phyloP scores from a whole-genome alignment of 495 filamentous ascomycete species.

The Poronia punctata region DNA sequence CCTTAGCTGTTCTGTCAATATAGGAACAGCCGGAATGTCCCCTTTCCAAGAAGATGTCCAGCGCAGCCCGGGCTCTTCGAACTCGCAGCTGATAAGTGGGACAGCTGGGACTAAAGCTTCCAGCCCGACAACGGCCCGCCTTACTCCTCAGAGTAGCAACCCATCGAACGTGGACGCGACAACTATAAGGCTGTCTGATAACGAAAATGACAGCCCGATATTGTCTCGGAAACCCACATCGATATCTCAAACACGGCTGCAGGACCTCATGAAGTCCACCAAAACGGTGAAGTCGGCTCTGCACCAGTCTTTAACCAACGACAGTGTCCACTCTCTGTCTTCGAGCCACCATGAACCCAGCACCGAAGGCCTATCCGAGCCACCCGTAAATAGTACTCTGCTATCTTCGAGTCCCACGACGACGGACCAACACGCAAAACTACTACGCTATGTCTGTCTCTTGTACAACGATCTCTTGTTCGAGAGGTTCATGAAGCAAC shows the following conservation, averaged over 20 bases:
- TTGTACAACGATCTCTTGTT: constrained; percentile 70
- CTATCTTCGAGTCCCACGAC: constrained; percentile 8
- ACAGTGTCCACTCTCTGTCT: constrained; percentile 43
- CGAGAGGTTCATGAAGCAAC: constrained; percentile 67
- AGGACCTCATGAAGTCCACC: constrained; percentile 49
- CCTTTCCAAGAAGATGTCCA: constrained; percentile 31
- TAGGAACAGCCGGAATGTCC: constrained; percentile 1
- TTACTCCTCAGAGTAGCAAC: constrained; percentile 34
- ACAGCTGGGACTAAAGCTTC: constrained; percentile 13
- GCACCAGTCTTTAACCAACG: constrained; percentile 42
- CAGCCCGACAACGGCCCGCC: constrained; percentile 21
- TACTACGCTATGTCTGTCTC: constrained; percentile 59
- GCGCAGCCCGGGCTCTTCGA: constrained; percentile 42
- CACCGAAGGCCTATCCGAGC: constrained; percentile 23
- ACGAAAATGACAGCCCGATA: constrained; percentile 48
- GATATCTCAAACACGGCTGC: constrained; percentile 41
- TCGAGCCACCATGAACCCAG: constrained; percentile 36
- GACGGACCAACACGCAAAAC: constrained; percentile 43
- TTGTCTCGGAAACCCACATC: constrained; percentile 41
- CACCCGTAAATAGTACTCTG: too few species aligned
- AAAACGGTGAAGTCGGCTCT: constrained; percentile 44
- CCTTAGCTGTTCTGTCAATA: constrained; percentile 27
- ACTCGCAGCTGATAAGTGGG: constrained; percentile 29
- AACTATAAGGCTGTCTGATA: constrained; percentile 30
- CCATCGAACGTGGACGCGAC: constrained; percentile 35